These are phyloP conservation scores for Vitis hybrid DNA, from an alignment of 177 flowering plant genomes.

Conservation along the genomic window DNA sequence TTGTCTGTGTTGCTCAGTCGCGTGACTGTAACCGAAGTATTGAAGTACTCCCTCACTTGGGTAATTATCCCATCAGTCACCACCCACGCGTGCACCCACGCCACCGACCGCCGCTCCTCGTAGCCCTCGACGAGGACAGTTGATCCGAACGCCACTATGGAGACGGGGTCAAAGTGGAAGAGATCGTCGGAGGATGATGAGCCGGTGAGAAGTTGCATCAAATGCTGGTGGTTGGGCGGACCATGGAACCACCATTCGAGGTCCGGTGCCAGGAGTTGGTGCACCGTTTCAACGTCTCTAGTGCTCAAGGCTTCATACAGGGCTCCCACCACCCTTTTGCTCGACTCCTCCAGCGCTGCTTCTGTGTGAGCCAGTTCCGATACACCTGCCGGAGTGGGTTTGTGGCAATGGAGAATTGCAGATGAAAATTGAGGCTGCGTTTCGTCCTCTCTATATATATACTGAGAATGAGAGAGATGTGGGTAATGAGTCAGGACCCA, in stretches of 20 bases:
- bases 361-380: neutral
- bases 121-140: constrained; percentile 49
- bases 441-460: too few species aligned
- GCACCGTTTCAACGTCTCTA: constrained; percentile 14
- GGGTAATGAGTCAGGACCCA: too few species aligned
- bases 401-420: too few species aligned
- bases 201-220: constrained; percentile 27
- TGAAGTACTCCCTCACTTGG: constrained; percentile 53
- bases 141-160: constrained; percentile 33
- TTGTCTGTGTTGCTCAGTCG: constrained; percentile 8
- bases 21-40: constrained; percentile 52
- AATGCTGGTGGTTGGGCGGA: constrained; percentile 24
- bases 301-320: constrained; percentile 23
- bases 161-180: constrained; percentile 22
- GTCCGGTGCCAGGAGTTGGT: constrained; percentile 19
- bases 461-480: too few species aligned
- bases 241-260: constrained; percentile 37
- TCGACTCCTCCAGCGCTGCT: constrained; percentile 12
- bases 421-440: too few species aligned
- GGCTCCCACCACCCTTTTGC: constrained; percentile 16
- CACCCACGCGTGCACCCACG: constrained; percentile 62
- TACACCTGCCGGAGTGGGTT: too few species aligned
- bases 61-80: constrained; percentile 47
- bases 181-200: neutral
- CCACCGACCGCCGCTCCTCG: constrained; percentile 25